These are phyloP conservation scores for Mycena galopus DNA, from an alignment of 768 basidiomycete species.

Conservation along the genomic window DNA sequence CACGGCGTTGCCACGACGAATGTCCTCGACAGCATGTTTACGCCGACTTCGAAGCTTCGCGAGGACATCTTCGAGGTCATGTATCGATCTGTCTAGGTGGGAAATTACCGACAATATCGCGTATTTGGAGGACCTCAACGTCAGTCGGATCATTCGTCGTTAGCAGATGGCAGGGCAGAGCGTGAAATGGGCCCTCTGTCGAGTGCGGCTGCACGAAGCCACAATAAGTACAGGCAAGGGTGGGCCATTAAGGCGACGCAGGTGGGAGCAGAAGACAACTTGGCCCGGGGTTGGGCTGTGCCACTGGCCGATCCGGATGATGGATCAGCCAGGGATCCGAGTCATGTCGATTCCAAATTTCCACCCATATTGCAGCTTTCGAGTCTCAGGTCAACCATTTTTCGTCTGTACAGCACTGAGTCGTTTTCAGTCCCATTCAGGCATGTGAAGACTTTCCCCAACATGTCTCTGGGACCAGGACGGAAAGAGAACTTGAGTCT, in stretches of 20 bases:
- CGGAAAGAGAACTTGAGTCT: no score
- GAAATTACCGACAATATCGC: background rate
- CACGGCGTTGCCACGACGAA: background rate
- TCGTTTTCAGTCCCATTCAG: no score
- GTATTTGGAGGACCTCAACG: background rate
- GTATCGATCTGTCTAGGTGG: background rate
- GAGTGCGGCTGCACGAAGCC: background rate
- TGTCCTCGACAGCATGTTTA: background rate
- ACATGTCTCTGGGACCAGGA: no score
- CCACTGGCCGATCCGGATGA: no score
- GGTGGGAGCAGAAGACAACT: background rate
- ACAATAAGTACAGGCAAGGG: background rate
- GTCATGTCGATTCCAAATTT: no score
- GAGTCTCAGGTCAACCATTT: no score
- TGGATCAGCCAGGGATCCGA: no score
- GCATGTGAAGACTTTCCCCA: no score
- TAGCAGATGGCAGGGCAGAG: constrained; percentile 1
- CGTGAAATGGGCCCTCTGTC: background rate
- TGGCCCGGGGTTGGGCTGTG: no score
- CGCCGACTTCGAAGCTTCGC: background rate
- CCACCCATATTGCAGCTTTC: no score
- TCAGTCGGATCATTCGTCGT: constrained; percentile 15
- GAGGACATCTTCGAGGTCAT: background rate
- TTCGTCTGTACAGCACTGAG: no score
- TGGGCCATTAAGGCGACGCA: no score